These are phyloP conservation scores for Marchantia polymorpha DNA, from an alignment of 225 moss, liverwort and hornwort genomes.

Conservation along the genomic window DNA sequence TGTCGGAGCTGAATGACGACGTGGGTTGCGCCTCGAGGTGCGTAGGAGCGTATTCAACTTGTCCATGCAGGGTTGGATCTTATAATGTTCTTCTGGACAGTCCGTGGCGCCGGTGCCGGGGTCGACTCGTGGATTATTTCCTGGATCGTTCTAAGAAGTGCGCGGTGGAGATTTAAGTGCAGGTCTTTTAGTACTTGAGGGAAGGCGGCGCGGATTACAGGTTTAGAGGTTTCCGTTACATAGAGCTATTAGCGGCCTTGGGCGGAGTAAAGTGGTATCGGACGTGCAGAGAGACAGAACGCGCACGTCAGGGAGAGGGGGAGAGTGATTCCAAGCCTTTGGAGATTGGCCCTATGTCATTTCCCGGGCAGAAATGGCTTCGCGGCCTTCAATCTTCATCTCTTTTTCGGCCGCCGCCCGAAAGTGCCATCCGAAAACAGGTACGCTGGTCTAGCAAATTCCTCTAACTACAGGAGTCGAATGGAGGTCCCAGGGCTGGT, in stretches of 20 bases:
- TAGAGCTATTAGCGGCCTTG: not conserved
- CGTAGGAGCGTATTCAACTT: not conserved
- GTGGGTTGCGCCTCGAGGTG: not conserved
- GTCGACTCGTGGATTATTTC: conserved; percentile 7
- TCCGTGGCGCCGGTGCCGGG: not conserved
- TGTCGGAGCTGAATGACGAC: not conserved
- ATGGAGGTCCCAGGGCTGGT: not conserved
- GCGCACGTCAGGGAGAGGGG: not conserved
- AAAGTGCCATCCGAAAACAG: conserved; percentile 31
- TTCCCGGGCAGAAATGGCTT: conserved; percentile 44
- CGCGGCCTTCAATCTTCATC: conserved; percentile 42
- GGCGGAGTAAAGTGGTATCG: not conserved
- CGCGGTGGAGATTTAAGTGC: conserved; percentile 28
- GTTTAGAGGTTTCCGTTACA: not conserved
- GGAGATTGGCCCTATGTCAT: conserved; percentile 41
- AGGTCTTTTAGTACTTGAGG: not conserved
- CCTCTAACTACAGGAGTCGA: not conserved
- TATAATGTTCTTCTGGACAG: not conserved
- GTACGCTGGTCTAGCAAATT: conserved; percentile 13
- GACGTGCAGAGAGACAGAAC: not conserved
- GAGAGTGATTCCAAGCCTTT: not conserved
- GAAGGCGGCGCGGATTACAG: conserved; percentile 7
- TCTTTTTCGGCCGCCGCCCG: conserved; percentile 33
- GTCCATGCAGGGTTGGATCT: conserved; percentile 8
- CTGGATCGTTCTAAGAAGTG: conserved; percentile 23